These are phyloP conservation scores for Nakazawaea siamensis DNA, from an alignment of 805 yeast genomes.

Conservation along the genomic window DNA sequence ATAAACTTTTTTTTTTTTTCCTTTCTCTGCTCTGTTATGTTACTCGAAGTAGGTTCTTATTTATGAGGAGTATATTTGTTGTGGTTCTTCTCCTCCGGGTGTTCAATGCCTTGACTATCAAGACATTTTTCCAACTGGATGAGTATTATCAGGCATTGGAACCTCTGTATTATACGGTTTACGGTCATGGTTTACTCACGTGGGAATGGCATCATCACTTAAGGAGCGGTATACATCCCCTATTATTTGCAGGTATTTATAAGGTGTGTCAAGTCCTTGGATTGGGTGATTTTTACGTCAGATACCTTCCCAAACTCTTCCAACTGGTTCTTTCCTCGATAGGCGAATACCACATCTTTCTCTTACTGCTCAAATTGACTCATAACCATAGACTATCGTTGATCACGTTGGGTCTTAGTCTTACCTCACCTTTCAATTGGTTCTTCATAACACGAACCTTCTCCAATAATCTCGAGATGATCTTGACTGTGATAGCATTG, in stretches of 20 bases:
- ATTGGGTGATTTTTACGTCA: constrained; percentile 30
- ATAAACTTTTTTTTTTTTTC: too few species aligned
- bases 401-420: constrained; percentile 38
- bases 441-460: constrained; percentile 75
- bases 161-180: constrained; percentile 74
- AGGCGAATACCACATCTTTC: constrained; percentile 58
- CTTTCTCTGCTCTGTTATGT: too few species aligned
- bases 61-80: constrained; percentile 1
- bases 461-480: constrained; percentile 75
- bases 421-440: constrained; percentile 75
- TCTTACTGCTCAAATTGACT: constrained; percentile 25
- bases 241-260: constrained; percentile 48
- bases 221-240: constrained; percentile 75
- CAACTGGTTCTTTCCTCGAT: constrained; percentile 65
- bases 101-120: constrained; percentile 52
- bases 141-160: constrained; percentile 91
- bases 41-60: neutral
- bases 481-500: constrained; percentile 58
- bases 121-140: constrained; percentile 91
- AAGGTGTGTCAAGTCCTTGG: constrained; percentile 23
- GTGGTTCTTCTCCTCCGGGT: constrained; percentile 1
- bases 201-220: constrained; percentile 90
- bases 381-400: constrained; percentile 29
- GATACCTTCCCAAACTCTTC: constrained; percentile 52
- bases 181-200: constrained; percentile 74